Base-by-base conservation (phyloP, 176 grass and related monocot genomes). In the Bromus sterilis region DNA sequence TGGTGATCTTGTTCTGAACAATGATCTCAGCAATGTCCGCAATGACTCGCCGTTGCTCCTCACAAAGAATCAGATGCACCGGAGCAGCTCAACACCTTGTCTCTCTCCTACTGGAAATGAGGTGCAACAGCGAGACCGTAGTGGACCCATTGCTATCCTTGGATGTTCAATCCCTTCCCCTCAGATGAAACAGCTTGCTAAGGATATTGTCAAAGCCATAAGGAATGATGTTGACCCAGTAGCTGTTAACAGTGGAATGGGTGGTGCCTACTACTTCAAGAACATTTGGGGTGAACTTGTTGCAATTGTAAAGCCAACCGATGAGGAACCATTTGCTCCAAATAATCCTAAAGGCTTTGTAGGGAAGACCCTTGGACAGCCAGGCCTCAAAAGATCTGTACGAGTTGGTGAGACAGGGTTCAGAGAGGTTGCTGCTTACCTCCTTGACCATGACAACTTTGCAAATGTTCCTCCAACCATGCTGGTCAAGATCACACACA, bases 261-360 rank as follows among this genome's bases (percentile, higher is more conserved):
- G 96, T 40, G 96, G 96, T 71, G 96, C 93, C 4, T 98, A 95
- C 85, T 98, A 98, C 71, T 95, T 98, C 63, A 89, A 89, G 73
- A 93, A 95, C 66, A 49, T 71, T 34, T 62, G 44, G 13, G 96
- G 96, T 30, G 93, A 98, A 30, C 86, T 83, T 81, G 86, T 98
- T 78, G 96, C 90, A n/a, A 98, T 98, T 60, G 90, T 91, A 30
- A 98, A 98, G 79, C 96, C 96, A 59, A 98, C 96, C 10, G 96
- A 98, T 36, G 96, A 98, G 83, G 96, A 98, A 66, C 96, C 93
- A 55, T 98, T 95, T 84, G 96, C 93, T 78, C 96, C 92, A 13
- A 98, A 98, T 61, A 95, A 98, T 66, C 96, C 96, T 20, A 98
- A 98, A 81, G 96, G 96, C 30, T 95, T 95, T 88, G 86, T 91